These are phyloP conservation scores for Pichiaceae sp. DNA, from an alignment of 1,139 yeast species.

Conservation along the genomic window DNA sequence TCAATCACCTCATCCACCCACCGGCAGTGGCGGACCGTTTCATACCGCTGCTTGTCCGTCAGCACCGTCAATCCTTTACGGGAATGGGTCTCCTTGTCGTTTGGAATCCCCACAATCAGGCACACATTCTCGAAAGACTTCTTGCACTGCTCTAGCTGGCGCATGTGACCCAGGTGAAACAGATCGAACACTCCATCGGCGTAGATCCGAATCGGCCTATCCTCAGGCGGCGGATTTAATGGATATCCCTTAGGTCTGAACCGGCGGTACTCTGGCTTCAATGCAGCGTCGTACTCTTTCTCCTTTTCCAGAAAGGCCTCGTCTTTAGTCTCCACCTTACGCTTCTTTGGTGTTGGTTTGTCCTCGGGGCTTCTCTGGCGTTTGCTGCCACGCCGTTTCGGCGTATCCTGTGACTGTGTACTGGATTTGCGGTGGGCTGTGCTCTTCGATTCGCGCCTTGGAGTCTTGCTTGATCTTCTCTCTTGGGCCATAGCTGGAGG, in stretches of 20 bases:
- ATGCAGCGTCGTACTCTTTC: slow-evolving; percentile 19
- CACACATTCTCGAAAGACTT: slow-evolving; percentile 81
- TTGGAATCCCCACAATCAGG: slow-evolving; percentile 86
- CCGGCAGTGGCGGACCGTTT: slow-evolving; percentile 78
- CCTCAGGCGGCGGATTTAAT: slow-evolving; percentile 77
- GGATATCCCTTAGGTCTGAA: slow-evolving; percentile 63
- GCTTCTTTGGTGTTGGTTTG: no score
- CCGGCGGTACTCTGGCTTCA: slow-evolving; percentile 54
- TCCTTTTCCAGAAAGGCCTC: slow-evolving; percentile 15
- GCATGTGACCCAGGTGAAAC: slow-evolving; percentile 96
- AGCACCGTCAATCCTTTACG: slow-evolving; percentile 90
- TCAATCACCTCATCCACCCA: slow-evolving; percentile 98
- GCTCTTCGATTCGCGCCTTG: no score
- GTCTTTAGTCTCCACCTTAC: not conserved
- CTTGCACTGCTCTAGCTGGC: slow-evolving; percentile 92
- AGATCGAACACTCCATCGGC: slow-evolving; percentile 98
- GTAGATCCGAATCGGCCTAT: slow-evolving; percentile 81
- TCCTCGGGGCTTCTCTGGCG: no score
- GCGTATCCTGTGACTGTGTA: no score
- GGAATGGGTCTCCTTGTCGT: slow-evolving; percentile 83
- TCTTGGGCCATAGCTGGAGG: no score
- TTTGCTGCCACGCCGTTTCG: no score
- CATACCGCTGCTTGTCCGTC: slow-evolving; percentile 80
- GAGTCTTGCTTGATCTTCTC: no score
- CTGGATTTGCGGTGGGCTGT: no score